phyloP scores from a whole-genome alignment of 345 rosid species.

The rapeseed (Brassica napus) region DNA sequence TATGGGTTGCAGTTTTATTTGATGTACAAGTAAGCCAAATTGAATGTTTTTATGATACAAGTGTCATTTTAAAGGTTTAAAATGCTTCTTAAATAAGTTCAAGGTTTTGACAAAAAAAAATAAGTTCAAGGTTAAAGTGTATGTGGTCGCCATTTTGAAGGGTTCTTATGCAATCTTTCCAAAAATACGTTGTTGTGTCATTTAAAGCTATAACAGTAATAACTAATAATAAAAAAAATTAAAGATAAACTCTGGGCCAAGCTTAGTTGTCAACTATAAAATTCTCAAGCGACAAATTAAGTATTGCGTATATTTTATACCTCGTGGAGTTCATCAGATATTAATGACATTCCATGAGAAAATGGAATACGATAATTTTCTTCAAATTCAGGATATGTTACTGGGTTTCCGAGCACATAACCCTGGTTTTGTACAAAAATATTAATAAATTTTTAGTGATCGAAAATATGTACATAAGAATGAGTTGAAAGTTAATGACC shows the following conservation, averaged over 20 bases:
- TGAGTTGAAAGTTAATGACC: conserved; percentile 12
- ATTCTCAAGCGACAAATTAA: neutral
- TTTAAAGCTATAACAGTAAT: neutral
- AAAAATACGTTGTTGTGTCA: neutral
- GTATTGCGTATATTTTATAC: conserved; percentile 12
- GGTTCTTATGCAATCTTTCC: no score
- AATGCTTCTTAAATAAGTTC: no score
- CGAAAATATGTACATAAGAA: neutral
- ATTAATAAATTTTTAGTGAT: neutral
- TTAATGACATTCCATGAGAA: conserved; percentile 51
- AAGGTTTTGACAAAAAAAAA: no score
- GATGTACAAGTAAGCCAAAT: no score
- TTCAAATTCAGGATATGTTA: conserved; percentile 36
- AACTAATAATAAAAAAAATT: neutral
- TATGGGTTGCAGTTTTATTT: no score
- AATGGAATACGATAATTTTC: conserved; percentile 41
- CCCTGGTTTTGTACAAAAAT: conserved; percentile 42
- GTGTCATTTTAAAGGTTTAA: no score
- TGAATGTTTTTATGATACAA: no score
- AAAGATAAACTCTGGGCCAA: neutral
- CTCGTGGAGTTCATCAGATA: conserved; percentile 57
- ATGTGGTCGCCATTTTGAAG: no score
- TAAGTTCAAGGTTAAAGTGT: no score
- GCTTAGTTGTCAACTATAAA: neutral
- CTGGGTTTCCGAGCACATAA: conserved; percentile 51